phyloP scores from a whole-genome alignment of 176 grass and related monocot species.

The Phoenix dactylifera region DNA sequence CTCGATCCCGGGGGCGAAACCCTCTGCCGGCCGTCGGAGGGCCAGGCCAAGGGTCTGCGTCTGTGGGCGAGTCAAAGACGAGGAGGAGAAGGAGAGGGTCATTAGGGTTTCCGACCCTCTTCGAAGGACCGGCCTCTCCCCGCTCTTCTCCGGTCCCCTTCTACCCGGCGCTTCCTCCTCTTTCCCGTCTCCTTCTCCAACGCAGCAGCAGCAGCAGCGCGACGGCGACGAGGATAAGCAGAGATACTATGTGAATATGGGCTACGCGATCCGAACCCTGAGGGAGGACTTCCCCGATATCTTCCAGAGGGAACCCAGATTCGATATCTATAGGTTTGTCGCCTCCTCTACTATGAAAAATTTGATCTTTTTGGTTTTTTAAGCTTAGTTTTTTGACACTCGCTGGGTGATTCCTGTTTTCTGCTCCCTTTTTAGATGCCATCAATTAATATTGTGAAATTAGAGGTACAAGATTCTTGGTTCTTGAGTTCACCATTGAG shows the following conservation, averaged over 20 bases:
- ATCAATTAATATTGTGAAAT: too few species aligned
- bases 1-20: constrained; percentile 13
- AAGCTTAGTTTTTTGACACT: neutral
- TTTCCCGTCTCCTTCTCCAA: constrained; percentile 6
- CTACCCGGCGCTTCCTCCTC: constrained; percentile 26
- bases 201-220: constrained; percentile 17
- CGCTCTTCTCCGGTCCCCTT: constrained; percentile 41
- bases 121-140: constrained; percentile 28
- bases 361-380: neutral
- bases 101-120: constrained; percentile 69
- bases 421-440: too few species aligned
- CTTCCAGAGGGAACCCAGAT: constrained; percentile 59
- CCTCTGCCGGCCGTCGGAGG: neutral
- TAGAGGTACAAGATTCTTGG: too few species aligned
- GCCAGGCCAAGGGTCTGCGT: constrained; percentile 9
- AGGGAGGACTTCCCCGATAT: constrained; percentile 81
- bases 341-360: neutral
- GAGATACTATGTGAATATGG: constrained; percentile 84
- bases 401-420: too few species aligned
- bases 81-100: constrained; percentile 32
- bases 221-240: constrained; percentile 53
- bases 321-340: constrained; percentile 78
- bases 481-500: too few species aligned
- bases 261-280: constrained; percentile 85
- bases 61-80: constrained; percentile 36